phyloP scores from a whole-genome alignment of 768 basidiomycete species.

The Boletus rubroflammeus region DNA sequence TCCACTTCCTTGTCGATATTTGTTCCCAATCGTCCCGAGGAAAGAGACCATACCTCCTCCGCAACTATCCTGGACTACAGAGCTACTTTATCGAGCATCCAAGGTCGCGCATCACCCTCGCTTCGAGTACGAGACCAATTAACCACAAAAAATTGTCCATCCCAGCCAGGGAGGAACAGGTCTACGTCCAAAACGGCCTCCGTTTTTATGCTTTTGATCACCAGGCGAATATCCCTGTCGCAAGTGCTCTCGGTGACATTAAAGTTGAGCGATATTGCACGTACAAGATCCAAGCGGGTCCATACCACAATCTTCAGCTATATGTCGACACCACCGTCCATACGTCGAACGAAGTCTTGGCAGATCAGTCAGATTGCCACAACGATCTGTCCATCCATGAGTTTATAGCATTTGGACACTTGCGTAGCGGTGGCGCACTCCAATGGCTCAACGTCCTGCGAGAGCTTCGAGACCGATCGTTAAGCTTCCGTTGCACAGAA shows the following conservation, averaged over 20 bases:
- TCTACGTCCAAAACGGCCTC: constrained; percentile 32
- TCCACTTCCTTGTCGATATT: constrained; percentile 34
- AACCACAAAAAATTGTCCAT: not conserved
- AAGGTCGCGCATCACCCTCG: constrained; percentile 33
- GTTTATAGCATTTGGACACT: constrained; percentile 38
- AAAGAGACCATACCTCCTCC: not conserved
- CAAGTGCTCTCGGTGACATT: constrained; percentile 7
- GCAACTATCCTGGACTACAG: not conserved
- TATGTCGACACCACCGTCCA: constrained; percentile 36
- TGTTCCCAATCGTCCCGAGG: constrained; percentile 13
- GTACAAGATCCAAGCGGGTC: constrained; percentile 27
- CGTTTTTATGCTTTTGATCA: constrained; percentile 29
- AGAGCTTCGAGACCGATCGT: constrained; percentile 34
- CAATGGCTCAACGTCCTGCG: constrained; percentile 52
- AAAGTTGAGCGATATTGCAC: constrained; percentile 27
- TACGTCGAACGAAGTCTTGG: constrained; percentile 40
- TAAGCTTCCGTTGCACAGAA: constrained; percentile 38
- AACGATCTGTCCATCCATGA: constrained; percentile 41
- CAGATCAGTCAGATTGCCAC: constrained; percentile 41
- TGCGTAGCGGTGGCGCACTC: constrained; percentile 43
- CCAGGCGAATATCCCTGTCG: constrained; percentile 4
- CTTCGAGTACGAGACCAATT: constrained; percentile 35
- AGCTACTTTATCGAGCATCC: not conserved
- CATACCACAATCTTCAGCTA: constrained; percentile 36
- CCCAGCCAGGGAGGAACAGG: constrained; percentile 11